Base-by-base conservation (phyloP, 2,329 filamentous ascomycete species). In the Orbilia brochopaga region DNA sequence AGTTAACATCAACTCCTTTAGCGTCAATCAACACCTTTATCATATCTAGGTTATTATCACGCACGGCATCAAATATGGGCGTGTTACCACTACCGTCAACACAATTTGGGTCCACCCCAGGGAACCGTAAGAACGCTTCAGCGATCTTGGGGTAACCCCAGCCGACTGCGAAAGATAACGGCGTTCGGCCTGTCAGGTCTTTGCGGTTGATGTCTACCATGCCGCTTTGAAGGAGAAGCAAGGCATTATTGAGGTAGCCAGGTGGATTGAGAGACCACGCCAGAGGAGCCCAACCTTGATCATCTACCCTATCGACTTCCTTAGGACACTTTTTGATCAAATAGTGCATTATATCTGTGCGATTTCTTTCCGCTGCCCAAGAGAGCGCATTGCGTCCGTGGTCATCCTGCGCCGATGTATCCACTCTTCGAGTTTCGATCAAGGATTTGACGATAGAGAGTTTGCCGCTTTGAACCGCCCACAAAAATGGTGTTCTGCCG, bases 241-340 rank as follows among this genome's bases (percentile, higher is more conserved):
- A 10, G 13, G 42, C 40, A 50, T 59, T 59, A 32, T 59, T 23
- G 15, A 23, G 42, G 11, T 59, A 59, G 23, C 40, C 55, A 13
- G 55, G 55, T 30, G 55, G 37, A n/a, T 59, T 50, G 7, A 59
- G 32, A n/a, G 55, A 10, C 55, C 55, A 59, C n/a, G 55, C 55
- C 8, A 59, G 15, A 42, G 55, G 55, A 11, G 55, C 48, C 55
- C 55, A 59, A 30, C 55, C 55, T 40, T 59, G 40, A 4, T 59
- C 40, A n/a, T 59, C 55, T 10, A 40, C 19, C 8, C 17, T 24
- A n/a, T 59, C 55, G 3, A 50, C 55, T 21, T 48, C 40, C 1
- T 50, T 50, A 23, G 40, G 55, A n/a, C 55, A 59, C 2, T 17
- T 48, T 42, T 59, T 59, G 13, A 59, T 59, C 35, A 59, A 27